Conservation (phyloP, 345 rosid genomes). For the Salix koriyanagi region DNA sequence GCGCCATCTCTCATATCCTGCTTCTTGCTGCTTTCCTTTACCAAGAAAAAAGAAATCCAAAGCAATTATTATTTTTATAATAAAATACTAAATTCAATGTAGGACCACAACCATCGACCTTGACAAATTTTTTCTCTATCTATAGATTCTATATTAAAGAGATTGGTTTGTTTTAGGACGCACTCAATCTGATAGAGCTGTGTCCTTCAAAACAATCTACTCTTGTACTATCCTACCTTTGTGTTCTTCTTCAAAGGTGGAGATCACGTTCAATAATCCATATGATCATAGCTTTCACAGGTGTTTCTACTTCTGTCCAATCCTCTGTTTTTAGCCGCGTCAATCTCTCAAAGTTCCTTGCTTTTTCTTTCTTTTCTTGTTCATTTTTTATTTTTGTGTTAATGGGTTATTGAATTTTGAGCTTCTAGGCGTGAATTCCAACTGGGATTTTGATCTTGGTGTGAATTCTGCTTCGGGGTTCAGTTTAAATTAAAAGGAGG, state of each 20-base stretch:
- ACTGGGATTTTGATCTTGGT: constrained; percentile 11
- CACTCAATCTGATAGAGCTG: not conserved
- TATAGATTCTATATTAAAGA: not conserved
- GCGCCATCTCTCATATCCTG: not conserved
- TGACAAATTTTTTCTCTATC: not conserved
- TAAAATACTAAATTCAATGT: not conserved
- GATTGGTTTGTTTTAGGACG: not conserved
- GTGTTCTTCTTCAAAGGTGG: not conserved
- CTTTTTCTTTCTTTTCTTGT: not conserved
- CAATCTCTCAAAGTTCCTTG: constrained; percentile 1
- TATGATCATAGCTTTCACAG: not conserved
- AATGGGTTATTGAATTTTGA: constrained; percentile 1
- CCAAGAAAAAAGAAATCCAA: not conserved
- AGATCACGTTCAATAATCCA: not conserved
- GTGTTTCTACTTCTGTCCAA: not conserved
- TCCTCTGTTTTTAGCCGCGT: not conserved
- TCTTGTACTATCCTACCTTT: not conserved
- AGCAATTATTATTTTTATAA: not conserved
- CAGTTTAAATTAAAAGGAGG: not conserved
- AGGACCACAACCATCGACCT: not conserved
- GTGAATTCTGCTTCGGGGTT: not conserved
- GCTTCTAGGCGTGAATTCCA: constrained; percentile 4
- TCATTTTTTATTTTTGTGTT: not conserved
- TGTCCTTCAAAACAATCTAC: not conserved
- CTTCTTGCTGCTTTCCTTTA: not conserved